Evolutionary conservation across 768 basidiomycete species (phyloP), one percentile per base, ranked within the genome.

Genomic region (Boletus sp.): DNA sequence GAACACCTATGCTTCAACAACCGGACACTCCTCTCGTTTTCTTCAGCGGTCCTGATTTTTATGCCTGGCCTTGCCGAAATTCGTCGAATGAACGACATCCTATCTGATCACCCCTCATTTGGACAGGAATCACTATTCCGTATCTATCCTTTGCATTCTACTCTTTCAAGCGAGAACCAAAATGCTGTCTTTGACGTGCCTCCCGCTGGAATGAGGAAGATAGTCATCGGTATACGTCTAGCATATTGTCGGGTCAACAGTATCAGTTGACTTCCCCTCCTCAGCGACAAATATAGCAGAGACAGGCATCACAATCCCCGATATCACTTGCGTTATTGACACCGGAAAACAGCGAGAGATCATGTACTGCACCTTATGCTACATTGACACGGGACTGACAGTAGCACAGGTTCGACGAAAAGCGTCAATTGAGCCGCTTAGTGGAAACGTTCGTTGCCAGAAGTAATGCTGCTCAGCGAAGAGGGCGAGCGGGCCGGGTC

Each of bases 301-400:
- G 73, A 99, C 96, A 14, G 96, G 96, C 64, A 92, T 99, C 53
- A 99, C 97, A 2, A 99, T 99, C 54, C 96, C 96, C 7, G 97
- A 99, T 64, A 91, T 97, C 57, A 96, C 94, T 9, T 94, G 93
- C 62, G 96, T 98, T 24, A 93, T 98, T 57, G 96, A 99, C 67
- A 84, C 87, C 0, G 94, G 95, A 47, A 94, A 91, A 66, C 94
- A 97, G 69, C 82, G 92, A 62, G 94, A 97, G 76, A 97, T 97
- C 89, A 84, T 89, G 87, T 89, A 56, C 64, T 64, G 15, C 29
- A 0, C 44, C 32, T 48, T 17, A 7, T 58, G 37, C 29, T 52
- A 1, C 47, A 41, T 54, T 46, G 24, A 44, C 54, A 18, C 49
- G 15, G 20, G 32, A 52, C 54, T 66, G 42, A 65, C 35, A 8